A percentile compares a stretch with the other conserved stretches of the same genome.
Conservation (phyloP, 1,284 basidiomycete species). For the Gymnopus androsaceus region DNA sequence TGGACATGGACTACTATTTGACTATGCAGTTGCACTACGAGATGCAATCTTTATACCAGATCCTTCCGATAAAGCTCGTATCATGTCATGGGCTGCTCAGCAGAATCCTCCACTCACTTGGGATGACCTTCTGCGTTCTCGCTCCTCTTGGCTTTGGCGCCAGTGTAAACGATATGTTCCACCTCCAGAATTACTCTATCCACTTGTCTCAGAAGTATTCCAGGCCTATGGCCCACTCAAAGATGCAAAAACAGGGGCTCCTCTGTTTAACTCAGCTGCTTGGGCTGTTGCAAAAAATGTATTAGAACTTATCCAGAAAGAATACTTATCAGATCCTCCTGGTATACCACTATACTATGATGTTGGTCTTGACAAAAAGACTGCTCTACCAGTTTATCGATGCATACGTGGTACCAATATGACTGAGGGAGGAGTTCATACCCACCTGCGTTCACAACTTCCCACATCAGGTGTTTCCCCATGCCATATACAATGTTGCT, state of each 20-base stretch:
- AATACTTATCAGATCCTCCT: slow-evolving; percentile 32
- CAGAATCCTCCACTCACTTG: slow-evolving; percentile 23
- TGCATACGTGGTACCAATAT: slow-evolving; percentile 21
- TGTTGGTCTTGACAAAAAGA: slow-evolving; percentile 17
- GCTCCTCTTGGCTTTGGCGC: slow-evolving; percentile 27
- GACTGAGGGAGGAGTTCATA: slow-evolving; percentile 27
- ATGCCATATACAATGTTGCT: slow-evolving; percentile 21
- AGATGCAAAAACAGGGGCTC: slow-evolving; percentile 25
- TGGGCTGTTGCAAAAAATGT: slow-evolving; percentile 32
- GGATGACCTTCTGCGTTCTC: slow-evolving; percentile 19
- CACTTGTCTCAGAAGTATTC: slow-evolving; percentile 27
- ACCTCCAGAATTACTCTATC: slow-evolving; percentile 26
- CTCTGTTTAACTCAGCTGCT: slow-evolving; percentile 27
- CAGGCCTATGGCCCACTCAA: slow-evolving; percentile 29
- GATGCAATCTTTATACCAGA: slow-evolving; percentile 36
- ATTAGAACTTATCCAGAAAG: slow-evolving; percentile 30
- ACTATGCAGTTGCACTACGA: slow-evolving; percentile 29
- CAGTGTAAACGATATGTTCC: slow-evolving; percentile 29
- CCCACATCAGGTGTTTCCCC: slow-evolving; percentile 26
- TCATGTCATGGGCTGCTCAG: slow-evolving; percentile 25
- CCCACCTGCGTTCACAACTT: slow-evolving; percentile 16
- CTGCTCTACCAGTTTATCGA: slow-evolving; percentile 14
- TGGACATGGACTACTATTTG: slow-evolving; percentile 28
- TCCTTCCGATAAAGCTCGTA: slow-evolving; percentile 23
- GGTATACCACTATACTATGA: slow-evolving; percentile 23